Conservation (phyloP, 169 alveolate genomes). For the Plasmodium relictum region DNA sequence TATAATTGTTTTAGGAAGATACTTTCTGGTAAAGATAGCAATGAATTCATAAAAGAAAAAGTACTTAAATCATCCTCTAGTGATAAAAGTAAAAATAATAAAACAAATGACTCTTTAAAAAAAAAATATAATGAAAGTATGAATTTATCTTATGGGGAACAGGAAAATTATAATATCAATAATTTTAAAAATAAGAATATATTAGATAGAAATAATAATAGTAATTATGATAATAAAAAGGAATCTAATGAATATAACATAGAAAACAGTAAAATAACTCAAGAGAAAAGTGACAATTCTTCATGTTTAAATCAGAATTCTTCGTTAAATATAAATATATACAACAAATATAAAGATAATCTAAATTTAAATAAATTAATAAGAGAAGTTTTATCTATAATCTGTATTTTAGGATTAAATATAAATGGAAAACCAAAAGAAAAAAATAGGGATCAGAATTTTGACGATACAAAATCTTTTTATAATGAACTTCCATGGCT, state of each 20-base stretch:
- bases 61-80: background rate
- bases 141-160: constrained; percentile 16
- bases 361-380: constrained; percentile 30
- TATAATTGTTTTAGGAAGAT: background rate
- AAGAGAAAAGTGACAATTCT: background rate
- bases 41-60: background rate
- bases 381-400: constrained; percentile 64
- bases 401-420: constrained; percentile 64
- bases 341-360: constrained; percentile 14
- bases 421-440: constrained; percentile 40
- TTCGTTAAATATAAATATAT: constrained; percentile 14
- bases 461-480: constrained; percentile 4
- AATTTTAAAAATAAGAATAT: background rate
- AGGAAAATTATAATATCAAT: constrained; percentile 7
- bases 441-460: constrained; percentile 17
- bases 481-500: constrained; percentile 76
- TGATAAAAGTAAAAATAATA: background rate
- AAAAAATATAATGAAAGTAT: background rate
- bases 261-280: background rate
- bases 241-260: background rate
- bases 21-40: background rate
- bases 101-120: background rate
- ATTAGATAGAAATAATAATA: background rate
- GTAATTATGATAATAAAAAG: background rate
- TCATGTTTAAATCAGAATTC: background rate